A percentile compares a stretch with the other conserved stretches of the same genome.
phyloP scores from a whole-genome alignment of 2,329 filamentous ascomycete genomes.

The Sporothrix curviconia region DNA sequence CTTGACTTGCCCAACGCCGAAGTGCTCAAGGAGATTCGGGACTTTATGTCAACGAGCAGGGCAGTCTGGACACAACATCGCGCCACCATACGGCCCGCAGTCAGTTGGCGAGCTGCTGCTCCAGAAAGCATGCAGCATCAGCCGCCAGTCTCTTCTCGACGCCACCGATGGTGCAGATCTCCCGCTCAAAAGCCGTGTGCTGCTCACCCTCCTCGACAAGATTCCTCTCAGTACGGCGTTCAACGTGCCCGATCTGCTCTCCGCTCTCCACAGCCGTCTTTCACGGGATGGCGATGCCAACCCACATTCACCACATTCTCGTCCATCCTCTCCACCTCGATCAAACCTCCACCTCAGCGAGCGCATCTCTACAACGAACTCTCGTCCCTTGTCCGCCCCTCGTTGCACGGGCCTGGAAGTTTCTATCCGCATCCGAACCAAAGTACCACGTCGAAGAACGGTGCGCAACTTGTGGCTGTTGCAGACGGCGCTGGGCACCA shows the following conservation, averaged over 20 bases:
- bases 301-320: conserved; percentile 52
- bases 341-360: conserved; percentile 49
- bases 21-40: conserved; percentile 53
- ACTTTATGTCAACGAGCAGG: conserved; percentile 67
- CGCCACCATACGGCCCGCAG: conserved; percentile 51
- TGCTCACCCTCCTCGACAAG: conserved; percentile 53
- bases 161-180: conserved; percentile 40
- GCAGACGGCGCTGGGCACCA: conserved; percentile 61
- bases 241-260: conserved; percentile 42
- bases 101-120: conserved; percentile 58
- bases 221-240: conserved; percentile 38
- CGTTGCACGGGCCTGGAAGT: conserved; percentile 68
- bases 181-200: conserved; percentile 51
- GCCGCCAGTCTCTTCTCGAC: conserved; percentile 41
- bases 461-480: conserved; percentile 81
- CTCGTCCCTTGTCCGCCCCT: conserved; percentile 60
- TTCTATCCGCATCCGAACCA: conserved; percentile 72
- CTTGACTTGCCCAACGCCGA: conserved; percentile 36
- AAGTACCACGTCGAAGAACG: conserved; percentile 94
- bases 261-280: conserved; percentile 45
- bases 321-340: conserved; percentile 51
- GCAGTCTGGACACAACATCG: conserved; percentile 57
- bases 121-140: conserved; percentile 49
- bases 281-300: conserved; percentile 25
- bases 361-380: conserved; percentile 47